Base-by-base conservation (phyloP, 2,329 filamentous ascomycete species). In the Amauroascus niger region DNA sequence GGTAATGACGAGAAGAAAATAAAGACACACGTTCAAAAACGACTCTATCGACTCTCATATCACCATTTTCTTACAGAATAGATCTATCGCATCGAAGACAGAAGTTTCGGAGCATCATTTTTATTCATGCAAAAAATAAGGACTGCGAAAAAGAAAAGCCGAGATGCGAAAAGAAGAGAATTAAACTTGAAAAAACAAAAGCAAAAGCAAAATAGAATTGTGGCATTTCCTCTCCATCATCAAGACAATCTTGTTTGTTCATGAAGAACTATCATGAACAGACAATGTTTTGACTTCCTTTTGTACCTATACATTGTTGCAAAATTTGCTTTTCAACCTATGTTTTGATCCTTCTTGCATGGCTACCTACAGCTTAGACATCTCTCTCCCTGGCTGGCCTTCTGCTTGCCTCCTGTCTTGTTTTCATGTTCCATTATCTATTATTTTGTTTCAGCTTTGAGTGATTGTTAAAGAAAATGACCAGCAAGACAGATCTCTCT, bases 1-100 rank as follows among this genome's bases (percentile, higher is more conserved):
- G 75, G 89, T 90, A 14, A 81, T 95, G 75, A 84, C 88, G 71
- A 80, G 91, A 64, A 79, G 88, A 68, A 96, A 95, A 71, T 97
- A 65, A 59, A 62, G 20, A 30, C 26, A 9, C 5, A 5, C 5
- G 9, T 30, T 30, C n/a, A n/a, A n/a, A 30, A 30, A 5, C 9
- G 26, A 30, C 26, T 4, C 26, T 9, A 30, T 30, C 26, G 26
- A 9, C 26, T n/a, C n/a, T n/a, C n/a, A n/a, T n/a, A n/a, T n/a
- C n/a, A n/a, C n/a, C n/a, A n/a, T n/a, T n/a, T n/a, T n/a, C n/a
- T n/a, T n/a, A n/a, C n/a, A n/a, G n/a, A n/a, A n/a, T n/a, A n/a
- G n/a, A n/a, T n/a, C n/a, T n/a, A n/a, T n/a, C n/a, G n/a, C 11
- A 30, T 30, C 32, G 13, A 3, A 13, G 32, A 35, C 11, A 37